Evolutionary conservation across 805 yeast species (phyloP), one percentile per base, ranked within the genome.

Genomic region (Starmerella stellata): DNA sequence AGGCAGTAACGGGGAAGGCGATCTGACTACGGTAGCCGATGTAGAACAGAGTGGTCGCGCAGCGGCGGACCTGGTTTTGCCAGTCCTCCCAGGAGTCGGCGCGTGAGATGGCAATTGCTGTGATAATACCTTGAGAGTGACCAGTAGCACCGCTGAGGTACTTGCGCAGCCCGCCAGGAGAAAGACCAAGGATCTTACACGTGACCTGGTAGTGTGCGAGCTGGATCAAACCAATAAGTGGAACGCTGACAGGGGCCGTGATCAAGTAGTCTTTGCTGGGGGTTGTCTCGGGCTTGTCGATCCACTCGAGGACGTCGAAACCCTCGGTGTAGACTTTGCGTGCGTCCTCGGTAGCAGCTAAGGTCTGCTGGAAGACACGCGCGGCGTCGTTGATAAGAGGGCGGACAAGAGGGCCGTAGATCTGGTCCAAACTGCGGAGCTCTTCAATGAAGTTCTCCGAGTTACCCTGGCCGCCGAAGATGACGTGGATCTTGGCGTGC

Each of bases 401-500:
- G 19, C 68, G 60, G 40, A 83, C 64, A 45, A 87, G 65, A 21
- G 80, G 79, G 48, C 75, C 68, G 66, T 90, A 90, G 42, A 75
- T 68, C 47, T 71, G 64, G 65, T 79, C 77, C 43, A 85, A 59
- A 48, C 82, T 92, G 58, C 93, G 75, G 57, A 90, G 71, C 66
- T 90, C 99, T 58, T 85, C 95, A 52, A 90, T 90, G 66, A 82
- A 90, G 58, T 90, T 95, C 57, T 90, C 96, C 38, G 93, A 76
- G 65, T 82, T 87, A 62, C 99, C 99, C 66, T 90, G 99, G 54
- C 99, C 99, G 58, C 99, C 98, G 53, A 87, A 90, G 50, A 90
- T 74, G 46, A 95, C 93, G 43, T 70, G 73, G 40, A 85, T 60
- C 44, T 68, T 65, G 34, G 85, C 80, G 37, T 68, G 61, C 31